Evolutionary conservation across 2,329 filamentous ascomycete species (phyloP).

Genomic region (Fusarium torulosum): DNA sequence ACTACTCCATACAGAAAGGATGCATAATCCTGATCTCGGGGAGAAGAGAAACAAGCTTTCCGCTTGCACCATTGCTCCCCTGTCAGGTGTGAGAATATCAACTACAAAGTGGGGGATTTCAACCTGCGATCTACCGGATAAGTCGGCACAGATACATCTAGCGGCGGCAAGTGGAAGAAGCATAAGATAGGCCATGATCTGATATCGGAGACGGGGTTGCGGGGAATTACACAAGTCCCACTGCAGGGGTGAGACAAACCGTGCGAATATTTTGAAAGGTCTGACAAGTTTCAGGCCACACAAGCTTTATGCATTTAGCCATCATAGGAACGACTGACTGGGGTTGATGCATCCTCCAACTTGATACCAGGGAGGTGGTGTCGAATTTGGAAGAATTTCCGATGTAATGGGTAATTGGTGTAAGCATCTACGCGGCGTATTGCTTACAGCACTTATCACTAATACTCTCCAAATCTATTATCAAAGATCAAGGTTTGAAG

Average conservation of each 20-base stretch:
- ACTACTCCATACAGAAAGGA: too few species aligned
- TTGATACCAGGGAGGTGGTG: background rate
- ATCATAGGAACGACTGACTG: background rate
- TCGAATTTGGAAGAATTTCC: background rate
- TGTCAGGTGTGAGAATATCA: background rate
- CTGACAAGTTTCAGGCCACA: background rate
- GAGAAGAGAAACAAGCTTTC: background rate
- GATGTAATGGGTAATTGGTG: background rate
- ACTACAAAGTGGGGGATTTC: background rate
- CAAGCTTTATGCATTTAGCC: background rate
- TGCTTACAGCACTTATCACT: background rate
- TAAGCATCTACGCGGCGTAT: background rate
- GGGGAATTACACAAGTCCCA: background rate
- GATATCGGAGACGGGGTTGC: background rate
- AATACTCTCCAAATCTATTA: background rate
- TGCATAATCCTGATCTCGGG: background rate
- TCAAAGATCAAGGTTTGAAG: background rate
- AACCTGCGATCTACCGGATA: background rate
- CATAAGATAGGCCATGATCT: slow-evolving; percentile 8
- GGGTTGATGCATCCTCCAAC: background rate
- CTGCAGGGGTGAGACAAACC: background rate
- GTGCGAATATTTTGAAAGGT: background rate
- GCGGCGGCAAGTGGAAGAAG: slow-evolving; percentile 5
- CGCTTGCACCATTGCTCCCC: background rate
- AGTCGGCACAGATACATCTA: background rate